phyloP scores from a whole-genome alignment of 805 yeast species.

The Pichia gijzeniarum region DNA sequence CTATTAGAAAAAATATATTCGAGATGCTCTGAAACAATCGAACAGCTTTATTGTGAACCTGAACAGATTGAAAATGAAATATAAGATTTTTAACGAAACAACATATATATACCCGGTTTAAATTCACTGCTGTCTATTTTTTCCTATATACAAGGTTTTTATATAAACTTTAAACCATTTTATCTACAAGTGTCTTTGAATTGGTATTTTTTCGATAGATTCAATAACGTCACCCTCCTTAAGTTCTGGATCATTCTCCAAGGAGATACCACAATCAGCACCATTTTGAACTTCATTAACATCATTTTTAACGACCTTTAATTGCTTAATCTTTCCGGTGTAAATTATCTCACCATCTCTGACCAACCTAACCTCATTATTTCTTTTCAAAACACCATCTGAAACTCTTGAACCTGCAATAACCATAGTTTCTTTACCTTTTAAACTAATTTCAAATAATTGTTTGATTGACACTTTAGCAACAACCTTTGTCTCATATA shows the following conservation, averaged over 20 bases:
- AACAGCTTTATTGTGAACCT: neutral
- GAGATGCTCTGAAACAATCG: neutral
- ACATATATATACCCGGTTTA: too few species aligned
- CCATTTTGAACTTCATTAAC: constrained; percentile 75
- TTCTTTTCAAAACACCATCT: constrained; percentile 59
- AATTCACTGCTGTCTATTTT: too few species aligned
- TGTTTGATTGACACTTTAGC: constrained; percentile 68
- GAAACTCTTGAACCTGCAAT: constrained; percentile 86
- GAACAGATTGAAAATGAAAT: too few species aligned
- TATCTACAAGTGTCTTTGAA: constrained; percentile 45
- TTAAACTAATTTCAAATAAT: constrained; percentile 61
- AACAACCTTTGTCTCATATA: constrained; percentile 54
- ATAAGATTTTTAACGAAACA: too few species aligned
- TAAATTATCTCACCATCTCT: constrained; percentile 42
- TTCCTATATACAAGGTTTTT: neutral
- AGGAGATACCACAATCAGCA: constrained; percentile 81
- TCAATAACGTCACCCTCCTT: constrained; percentile 67
- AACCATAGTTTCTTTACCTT: constrained; percentile 45
- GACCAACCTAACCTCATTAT: constrained; percentile 36
- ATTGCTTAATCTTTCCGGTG: constrained; percentile 47
- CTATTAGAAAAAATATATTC: neutral
- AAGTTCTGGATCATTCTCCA: constrained; percentile 35
- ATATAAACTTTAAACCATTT: neutral
- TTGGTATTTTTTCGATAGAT: constrained; percentile 58
- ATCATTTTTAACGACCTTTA: constrained; percentile 80